Conservation (phyloP, 2,329 filamentous ascomycete genomes). For the Hyphodiscus sp. region DNA sequence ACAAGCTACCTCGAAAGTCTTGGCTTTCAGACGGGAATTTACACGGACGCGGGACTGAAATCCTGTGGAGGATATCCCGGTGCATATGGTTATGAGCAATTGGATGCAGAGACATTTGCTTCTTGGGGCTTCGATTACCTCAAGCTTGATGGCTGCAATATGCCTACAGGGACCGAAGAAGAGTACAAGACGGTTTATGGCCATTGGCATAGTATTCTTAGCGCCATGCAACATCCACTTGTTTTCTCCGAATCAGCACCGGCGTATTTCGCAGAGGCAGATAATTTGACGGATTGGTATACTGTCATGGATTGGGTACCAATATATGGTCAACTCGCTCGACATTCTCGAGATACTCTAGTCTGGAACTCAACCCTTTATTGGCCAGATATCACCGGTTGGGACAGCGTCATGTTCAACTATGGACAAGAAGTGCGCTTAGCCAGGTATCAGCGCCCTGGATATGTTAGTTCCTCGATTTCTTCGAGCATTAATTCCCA, state of each 20-base stretch:
- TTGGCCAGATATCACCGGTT: slow-evolving; percentile 28
- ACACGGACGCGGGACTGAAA: slow-evolving; percentile 42
- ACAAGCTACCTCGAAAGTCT: slow-evolving; percentile 49
- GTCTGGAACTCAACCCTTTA: slow-evolving; percentile 23
- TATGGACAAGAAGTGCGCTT: slow-evolving; percentile 34
- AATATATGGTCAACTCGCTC: slow-evolving; percentile 31
- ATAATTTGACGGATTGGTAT: slow-evolving; percentile 35
- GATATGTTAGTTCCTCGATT: slow-evolving; percentile 21
- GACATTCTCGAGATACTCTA: slow-evolving; percentile 30
- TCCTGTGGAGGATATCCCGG: slow-evolving; percentile 52
- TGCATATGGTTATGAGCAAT: slow-evolving; percentile 48
- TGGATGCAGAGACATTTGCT: slow-evolving; percentile 48
- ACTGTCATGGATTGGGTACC: slow-evolving; percentile 41
- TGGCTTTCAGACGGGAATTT: slow-evolving; percentile 58
- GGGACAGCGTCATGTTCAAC: slow-evolving; percentile 43
- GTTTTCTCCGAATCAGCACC: slow-evolving; percentile 33
- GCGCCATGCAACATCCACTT: slow-evolving; percentile 26
- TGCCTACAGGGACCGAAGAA: slow-evolving; percentile 28
- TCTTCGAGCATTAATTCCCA: no score
- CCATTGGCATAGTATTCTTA: slow-evolving; percentile 36
- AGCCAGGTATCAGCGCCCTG: slow-evolving; percentile 29
- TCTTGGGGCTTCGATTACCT: slow-evolving; percentile 55
- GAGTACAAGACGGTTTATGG: slow-evolving; percentile 36
- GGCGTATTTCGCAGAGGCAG: slow-evolving; percentile 43
- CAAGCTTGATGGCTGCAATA: slow-evolving; percentile 52